Evolutionary conservation across 2,329 filamentous ascomycete genomes (phyloP).

Genomic region (Sporothrix sp.): DNA sequence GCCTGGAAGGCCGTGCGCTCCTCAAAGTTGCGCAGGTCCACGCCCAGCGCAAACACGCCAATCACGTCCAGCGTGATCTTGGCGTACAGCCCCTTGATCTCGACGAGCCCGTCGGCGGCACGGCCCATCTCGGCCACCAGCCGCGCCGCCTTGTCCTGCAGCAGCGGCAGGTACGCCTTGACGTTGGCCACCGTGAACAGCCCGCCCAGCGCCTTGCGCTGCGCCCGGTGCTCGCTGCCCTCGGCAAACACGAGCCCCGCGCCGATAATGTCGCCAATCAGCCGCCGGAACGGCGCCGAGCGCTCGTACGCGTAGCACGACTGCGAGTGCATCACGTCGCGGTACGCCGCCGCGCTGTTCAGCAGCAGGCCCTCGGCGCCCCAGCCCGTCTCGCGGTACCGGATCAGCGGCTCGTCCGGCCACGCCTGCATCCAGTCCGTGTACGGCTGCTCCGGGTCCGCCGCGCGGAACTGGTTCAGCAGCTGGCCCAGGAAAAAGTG

Average conservation of each 20-base stretch:
- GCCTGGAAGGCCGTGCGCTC: slow-evolving; percentile 22
- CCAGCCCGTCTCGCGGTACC: slow-evolving; percentile 27
- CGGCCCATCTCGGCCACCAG: slow-evolving; percentile 17
- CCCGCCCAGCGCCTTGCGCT: slow-evolving; percentile 26
- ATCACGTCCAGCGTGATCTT: slow-evolving; percentile 28
- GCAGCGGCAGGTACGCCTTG: slow-evolving; percentile 29
- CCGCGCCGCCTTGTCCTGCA: slow-evolving; percentile 25
- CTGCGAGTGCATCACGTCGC: slow-evolving; percentile 28
- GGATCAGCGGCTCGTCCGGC: slow-evolving; percentile 26
- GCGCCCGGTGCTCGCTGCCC: slow-evolving; percentile 26
- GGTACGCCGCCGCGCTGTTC: slow-evolving; percentile 28
- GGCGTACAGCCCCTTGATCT: slow-evolving; percentile 24
- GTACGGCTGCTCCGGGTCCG: slow-evolving; percentile 13
- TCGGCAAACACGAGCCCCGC: slow-evolving; percentile 30
- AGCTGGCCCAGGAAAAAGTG: slow-evolving; percentile 14
- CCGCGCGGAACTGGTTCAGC: slow-evolving; percentile 10
- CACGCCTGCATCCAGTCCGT: slow-evolving; percentile 11
- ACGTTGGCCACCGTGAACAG: slow-evolving; percentile 29
- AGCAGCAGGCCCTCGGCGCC: slow-evolving; percentile 29
- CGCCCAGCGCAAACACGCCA: slow-evolving; percentile 26
- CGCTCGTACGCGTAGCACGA: slow-evolving; percentile 32
- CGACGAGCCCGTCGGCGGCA: slow-evolving; percentile 18
- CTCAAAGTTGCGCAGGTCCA: slow-evolving; percentile 24
- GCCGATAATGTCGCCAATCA: slow-evolving; percentile 29
- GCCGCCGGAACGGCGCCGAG: slow-evolving; percentile 24